Percentiles rank a stretch among this genome's conserved stretches.
Conservation (phyloP, 2,329 filamentous ascomycete genomes). For the Fusarium newnesense region DNA sequence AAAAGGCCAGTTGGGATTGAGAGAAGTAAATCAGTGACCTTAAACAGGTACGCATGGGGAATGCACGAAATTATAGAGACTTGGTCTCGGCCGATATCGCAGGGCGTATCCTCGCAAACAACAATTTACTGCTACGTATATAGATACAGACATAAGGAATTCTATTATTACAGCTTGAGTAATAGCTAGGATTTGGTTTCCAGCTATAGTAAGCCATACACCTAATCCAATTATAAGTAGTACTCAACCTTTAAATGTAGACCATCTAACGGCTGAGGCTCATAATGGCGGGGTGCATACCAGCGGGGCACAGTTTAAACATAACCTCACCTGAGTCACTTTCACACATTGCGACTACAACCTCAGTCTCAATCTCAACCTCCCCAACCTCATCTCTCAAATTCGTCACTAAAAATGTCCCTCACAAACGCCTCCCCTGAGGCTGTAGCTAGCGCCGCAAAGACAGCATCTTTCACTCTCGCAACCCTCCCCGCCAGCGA, state of each 20-base stretch:
- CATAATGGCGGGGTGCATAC: constrained; percentile 40
- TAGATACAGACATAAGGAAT: neutral
- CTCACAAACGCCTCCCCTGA: constrained; percentile 85
- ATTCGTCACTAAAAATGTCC: constrained; percentile 70
- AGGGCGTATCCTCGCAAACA: neutral
- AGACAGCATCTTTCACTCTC: constrained; percentile 82
- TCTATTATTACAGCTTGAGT: neutral
- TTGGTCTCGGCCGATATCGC: constrained; percentile 16
- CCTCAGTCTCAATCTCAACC: constrained; percentile 4
- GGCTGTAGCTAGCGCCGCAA: constrained; percentile 81
- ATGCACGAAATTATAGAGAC: neutral
- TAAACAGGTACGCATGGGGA: neutral
- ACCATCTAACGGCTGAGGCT: neutral
- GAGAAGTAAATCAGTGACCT: neutral
- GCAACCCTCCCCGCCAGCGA: constrained; percentile 80
- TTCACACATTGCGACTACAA: neutral
- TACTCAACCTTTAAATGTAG: neutral
- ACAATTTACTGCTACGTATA: neutral
- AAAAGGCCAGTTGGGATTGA: neutral
- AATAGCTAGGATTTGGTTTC: too few species aligned
- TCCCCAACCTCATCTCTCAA: constrained; percentile 3
- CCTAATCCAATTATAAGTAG: neutral
- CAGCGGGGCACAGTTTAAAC: constrained; percentile 29
- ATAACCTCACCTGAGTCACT: constrained; percentile 29
- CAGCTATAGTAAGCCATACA: neutral